These are phyloP conservation scores for Rauvolfia tetraphylla DNA, from an alignment of 257 asterid species.

Conservation along the genomic window DNA sequence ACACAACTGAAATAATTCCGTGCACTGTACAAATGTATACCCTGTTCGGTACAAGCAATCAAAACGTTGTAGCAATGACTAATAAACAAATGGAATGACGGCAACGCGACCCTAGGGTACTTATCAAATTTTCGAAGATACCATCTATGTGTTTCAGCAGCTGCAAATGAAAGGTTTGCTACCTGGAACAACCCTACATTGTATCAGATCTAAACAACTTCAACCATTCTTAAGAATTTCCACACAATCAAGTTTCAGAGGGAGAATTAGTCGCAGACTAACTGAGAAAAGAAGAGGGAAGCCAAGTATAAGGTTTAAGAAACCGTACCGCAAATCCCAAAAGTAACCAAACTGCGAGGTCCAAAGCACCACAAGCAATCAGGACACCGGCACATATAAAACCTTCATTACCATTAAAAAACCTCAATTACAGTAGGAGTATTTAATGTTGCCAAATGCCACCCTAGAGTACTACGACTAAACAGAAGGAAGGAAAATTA, in stretches of 20 bases:
- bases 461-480: too few species aligned
- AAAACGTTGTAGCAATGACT: background rate
- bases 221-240: background rate
- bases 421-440: background rate
- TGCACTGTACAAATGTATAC: background rate
- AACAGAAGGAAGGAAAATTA: too few species aligned
- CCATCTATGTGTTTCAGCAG: conserved; percentile 80
- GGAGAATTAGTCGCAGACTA: background rate
- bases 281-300: background rate
- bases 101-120: conserved; percentile 66
- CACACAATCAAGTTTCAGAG: background rate
- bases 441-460: background rate
- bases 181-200: conserved; percentile 42
- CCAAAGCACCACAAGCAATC: conserved; percentile 79
- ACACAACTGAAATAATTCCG: background rate
- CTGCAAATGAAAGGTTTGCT: conserved; percentile 70
- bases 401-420: conserved; percentile 44
- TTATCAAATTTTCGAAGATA: conserved; percentile 67
- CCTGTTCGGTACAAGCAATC: too few species aligned
- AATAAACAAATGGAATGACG: conserved; percentile 57
- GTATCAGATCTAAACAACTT: background rate
- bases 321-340: conserved; percentile 61
- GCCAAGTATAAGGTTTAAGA: too few species aligned
- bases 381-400: conserved; percentile 65
- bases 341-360: conserved; percentile 69